phyloP scores from a whole-genome alignment of 208 protist genomes.

The Crithidia sp. region DNA sequence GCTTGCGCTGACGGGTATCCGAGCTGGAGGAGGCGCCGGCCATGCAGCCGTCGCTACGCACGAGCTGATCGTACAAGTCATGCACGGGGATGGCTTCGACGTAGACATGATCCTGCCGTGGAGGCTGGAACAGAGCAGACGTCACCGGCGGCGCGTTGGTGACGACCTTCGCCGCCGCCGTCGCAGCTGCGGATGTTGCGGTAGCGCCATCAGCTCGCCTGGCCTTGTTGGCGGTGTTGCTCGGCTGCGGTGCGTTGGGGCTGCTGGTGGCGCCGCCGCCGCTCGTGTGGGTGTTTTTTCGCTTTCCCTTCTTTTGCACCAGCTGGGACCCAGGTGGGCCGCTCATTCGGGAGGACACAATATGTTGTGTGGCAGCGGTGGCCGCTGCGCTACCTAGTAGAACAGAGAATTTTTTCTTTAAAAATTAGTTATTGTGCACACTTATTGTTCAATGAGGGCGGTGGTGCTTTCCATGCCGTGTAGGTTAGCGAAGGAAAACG shows the following conservation, averaged over 20 bases:
- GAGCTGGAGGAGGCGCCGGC: not conserved
- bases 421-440: too few relatives aligned
- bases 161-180: not conserved
- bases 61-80: slow-evolving; percentile 24
- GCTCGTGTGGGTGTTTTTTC: slow-evolving; percentile 2
- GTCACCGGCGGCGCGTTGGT: too few relatives aligned
- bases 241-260: not conserved
- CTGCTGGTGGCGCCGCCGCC: not conserved
- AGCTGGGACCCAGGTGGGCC: slow-evolving; percentile 24
- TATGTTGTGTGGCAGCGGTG: not conserved
- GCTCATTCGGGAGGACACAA: slow-evolving; percentile 14
- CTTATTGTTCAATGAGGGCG: too few relatives aligned
- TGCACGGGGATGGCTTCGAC: slow-evolving; percentile 4
- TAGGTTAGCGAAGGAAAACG: too few relatives aligned
- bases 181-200: too few relatives aligned
- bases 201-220: too few relatives aligned
- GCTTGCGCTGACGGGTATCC: slow-evolving; percentile 6
- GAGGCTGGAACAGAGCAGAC: slow-evolving; percentile 9
- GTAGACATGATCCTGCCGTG: slow-evolving; percentile 29
- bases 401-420: not conserved
- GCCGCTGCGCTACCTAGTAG: not conserved
- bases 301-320: slow-evolving; percentile 21
- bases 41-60: not conserved
- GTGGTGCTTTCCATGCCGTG: too few relatives aligned
- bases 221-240: not conserved